Evolutionary conservation across 2,329 filamentous ascomycete species (phyloP).

Genomic region (Microcera coccophila): DNA sequence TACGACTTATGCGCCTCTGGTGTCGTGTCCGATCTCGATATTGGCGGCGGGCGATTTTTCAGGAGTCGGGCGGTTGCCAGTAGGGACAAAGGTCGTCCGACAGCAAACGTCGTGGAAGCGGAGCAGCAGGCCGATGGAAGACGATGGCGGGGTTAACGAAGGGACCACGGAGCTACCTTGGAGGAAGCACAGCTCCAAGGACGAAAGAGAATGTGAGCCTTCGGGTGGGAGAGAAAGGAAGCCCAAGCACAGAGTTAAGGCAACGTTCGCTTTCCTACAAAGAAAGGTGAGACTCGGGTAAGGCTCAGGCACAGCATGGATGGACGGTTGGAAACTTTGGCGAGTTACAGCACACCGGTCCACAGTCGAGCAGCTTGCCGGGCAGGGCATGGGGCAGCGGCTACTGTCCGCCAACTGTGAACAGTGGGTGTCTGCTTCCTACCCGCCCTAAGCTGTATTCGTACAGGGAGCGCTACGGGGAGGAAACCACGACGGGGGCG

Average conservation of each 20-base stretch:
- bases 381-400: too few relatives aligned
- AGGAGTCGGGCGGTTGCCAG: conserved; percentile 7
- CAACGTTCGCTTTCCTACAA: neutral
- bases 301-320: neutral
- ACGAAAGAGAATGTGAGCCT: conserved; percentile 12
- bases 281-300: neutral
- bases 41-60: conserved; percentile 13
- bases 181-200: conserved; percentile 13
- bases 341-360: conserved; percentile 2
- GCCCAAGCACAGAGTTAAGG: neutral
- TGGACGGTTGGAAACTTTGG: conserved; percentile 3
- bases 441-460: neutral
- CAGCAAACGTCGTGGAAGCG: conserved; percentile 14
- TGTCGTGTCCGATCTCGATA: conserved; percentile 16
- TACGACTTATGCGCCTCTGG: conserved; percentile 21
- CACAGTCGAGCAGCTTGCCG: too few relatives aligned
- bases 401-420: neutral
- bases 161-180: conserved; percentile 13
- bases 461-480: neutral
- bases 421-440: neutral
- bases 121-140: conserved; percentile 4
- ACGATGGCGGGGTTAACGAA: conserved; percentile 26
- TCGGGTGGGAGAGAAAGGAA: conserved; percentile 3
- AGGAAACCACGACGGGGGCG: too few relatives aligned
- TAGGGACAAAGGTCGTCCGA: conserved; percentile 14